These are phyloP conservation scores for Tillandsia fasciculata DNA, from an alignment of 176 grass and related monocot genomes.

Conservation along the genomic window DNA sequence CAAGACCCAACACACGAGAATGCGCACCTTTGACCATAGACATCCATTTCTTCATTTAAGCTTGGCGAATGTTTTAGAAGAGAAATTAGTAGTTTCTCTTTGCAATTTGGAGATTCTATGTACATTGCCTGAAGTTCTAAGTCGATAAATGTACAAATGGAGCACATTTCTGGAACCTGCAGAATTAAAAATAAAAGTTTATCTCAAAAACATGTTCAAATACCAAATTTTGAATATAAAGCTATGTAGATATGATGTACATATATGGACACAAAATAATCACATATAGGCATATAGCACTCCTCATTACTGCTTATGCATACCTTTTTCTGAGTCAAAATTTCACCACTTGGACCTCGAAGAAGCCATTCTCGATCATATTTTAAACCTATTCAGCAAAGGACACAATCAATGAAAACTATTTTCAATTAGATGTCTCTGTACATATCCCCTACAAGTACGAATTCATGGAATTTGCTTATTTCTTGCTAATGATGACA, in stretches of 20 bases:
- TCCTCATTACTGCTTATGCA: background rate
- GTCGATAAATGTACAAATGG: slow-evolving; percentile 57
- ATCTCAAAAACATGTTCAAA: background rate
- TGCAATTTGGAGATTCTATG: slow-evolving; percentile 47
- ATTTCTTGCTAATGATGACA: too few relatives aligned
- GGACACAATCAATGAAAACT: background rate
- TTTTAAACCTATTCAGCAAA: slow-evolving; percentile 51
- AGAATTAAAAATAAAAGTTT: slow-evolving; percentile 14
- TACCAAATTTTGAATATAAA: background rate
- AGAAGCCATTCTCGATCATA: slow-evolving; percentile 99
- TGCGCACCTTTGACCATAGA: slow-evolving; percentile 77
- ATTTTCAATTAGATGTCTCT: background rate
- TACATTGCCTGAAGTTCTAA: slow-evolving; percentile 46
- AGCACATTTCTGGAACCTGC: slow-evolving; percentile 80
- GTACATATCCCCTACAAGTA: too few relatives aligned
- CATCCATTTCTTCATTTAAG: slow-evolving; percentile 53
- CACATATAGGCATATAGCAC: slow-evolving; percentile 9
- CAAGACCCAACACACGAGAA: background rate
- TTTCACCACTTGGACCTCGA: slow-evolving; percentile 62
- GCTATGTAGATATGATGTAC: background rate
- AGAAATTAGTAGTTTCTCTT: slow-evolving; percentile 68
- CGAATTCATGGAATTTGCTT: too few relatives aligned
- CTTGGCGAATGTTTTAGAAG: slow-evolving; percentile 38
- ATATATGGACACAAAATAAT: background rate
- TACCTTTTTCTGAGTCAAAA: slow-evolving; percentile 94